phyloP scores from a whole-genome alignment of 345 rosid species.

The Boechera stricta region DNA sequence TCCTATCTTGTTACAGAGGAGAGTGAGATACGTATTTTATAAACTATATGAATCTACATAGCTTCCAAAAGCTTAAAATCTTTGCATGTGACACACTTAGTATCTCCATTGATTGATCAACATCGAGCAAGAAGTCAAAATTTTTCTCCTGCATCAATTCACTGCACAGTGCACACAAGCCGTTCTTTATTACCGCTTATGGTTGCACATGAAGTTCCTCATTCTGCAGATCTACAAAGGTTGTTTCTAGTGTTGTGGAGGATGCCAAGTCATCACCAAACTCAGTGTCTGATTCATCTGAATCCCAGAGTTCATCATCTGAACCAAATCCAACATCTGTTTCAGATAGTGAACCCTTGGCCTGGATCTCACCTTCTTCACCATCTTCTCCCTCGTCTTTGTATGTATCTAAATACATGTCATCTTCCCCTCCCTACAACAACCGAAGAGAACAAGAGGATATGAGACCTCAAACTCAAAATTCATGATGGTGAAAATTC shows the following conservation, averaged over 20 bases:
- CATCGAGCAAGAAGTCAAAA: slow-evolving; percentile 22
- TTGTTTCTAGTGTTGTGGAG: slow-evolving; percentile 29
- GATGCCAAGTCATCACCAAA: slow-evolving; percentile 20
- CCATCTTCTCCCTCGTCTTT: slow-evolving; percentile 48
- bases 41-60: slow-evolving; percentile 18
- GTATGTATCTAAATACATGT: slow-evolving; percentile 43
- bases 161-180: background rate
- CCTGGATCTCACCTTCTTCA: slow-evolving; percentile 32
- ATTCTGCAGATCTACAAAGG: slow-evolving; percentile 16
- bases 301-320: slow-evolving; percentile 44
- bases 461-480: slow-evolving; percentile 16
- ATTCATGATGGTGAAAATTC: background rate
- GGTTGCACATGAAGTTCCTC: slow-evolving; percentile 26
- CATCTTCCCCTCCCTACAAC: slow-evolving; percentile 63
- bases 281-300: slow-evolving; percentile 35
- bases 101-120: slow-evolving; percentile 5
- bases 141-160: slow-evolving; percentile 7
- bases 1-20: slow-evolving; percentile 17
- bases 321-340: slow-evolving; percentile 32
- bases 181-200: slow-evolving; percentile 4
- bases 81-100: slow-evolving; percentile 8
- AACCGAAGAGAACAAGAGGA: background rate
- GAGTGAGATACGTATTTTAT: slow-evolving; percentile 20
- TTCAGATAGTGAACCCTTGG: slow-evolving; percentile 27
- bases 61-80: slow-evolving; percentile 21